phyloP scores from a whole-genome alignment of 2,329 filamentous ascomycete genomes.

The Blastomyces parvus region DNA sequence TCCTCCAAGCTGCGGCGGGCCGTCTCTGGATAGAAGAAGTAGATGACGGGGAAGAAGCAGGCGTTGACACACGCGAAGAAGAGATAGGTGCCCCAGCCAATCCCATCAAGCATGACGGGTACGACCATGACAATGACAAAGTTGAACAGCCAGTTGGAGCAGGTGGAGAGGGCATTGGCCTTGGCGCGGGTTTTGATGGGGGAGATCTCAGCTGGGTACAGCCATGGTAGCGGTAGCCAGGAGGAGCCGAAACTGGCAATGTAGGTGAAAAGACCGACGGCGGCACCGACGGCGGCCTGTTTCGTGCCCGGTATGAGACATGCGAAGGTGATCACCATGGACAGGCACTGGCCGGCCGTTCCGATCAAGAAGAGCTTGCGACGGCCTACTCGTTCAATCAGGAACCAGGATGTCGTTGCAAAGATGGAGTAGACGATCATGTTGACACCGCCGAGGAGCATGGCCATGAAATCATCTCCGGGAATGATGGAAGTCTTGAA shows the following conservation, averaged over 20 bases:
- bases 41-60: slow-evolving; percentile 21
- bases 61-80: slow-evolving; percentile 24
- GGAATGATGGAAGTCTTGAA: slow-evolving; percentile 39
- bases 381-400: slow-evolving; percentile 39
- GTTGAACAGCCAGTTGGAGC: slow-evolving; percentile 44
- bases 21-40: slow-evolving; percentile 28
- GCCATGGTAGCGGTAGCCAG: slow-evolving; percentile 53
- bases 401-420: slow-evolving; percentile 39
- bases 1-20: slow-evolving; percentile 24
- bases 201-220: slow-evolving; percentile 39
- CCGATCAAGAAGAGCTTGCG: slow-evolving; percentile 21
- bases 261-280: slow-evolving; percentile 49
- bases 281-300: slow-evolving; percentile 18
- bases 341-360: slow-evolving; percentile 22
- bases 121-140: slow-evolving; percentile 33
- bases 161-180: slow-evolving; percentile 42
- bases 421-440: slow-evolving; percentile 39
- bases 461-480: slow-evolving; percentile 32
- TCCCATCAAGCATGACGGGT: slow-evolving; percentile 23
- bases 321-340: slow-evolving; percentile 20
- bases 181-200: slow-evolving; percentile 45
- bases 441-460: slow-evolving; percentile 45
- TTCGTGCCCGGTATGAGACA: slow-evolving; percentile 17
- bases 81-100: slow-evolving; percentile 26
- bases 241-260: slow-evolving; percentile 56